Evolutionary conservation across 2,329 filamentous ascomycete species (phyloP), one percentile per base, ranked within the genome.

Genomic region (Curvularia verruculosa): DNA sequence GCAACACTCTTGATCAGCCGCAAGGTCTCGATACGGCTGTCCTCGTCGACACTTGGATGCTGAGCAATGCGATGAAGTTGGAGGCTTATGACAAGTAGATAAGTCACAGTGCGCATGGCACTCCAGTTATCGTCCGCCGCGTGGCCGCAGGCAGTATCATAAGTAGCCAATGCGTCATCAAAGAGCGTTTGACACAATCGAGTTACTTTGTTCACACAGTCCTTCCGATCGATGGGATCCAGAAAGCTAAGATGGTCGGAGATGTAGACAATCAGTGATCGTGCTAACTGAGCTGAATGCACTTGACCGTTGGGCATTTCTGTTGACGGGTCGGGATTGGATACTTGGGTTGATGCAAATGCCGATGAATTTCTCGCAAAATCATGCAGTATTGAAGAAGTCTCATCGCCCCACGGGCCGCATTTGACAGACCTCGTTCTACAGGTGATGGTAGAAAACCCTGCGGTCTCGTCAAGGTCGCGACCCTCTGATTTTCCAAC

Each of bases 381-480:
- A 19, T 66, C 50, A 10, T 56, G 34, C 5, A 75, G 40, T 7
- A n/a, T 77, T 1, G 81, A 80, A 28, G 79, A 82, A 1, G 85
- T 80, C 12, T 79, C 77, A 47, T 87, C 84, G 50, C 80, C 82
- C 85, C 85, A 88, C 3, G 79, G 66, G 24, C 80, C 78, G 80
- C 84, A 87, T 51, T 75, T 74, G 55, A 78, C 71, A 3, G 56
- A 67, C 29, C 68, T 64, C 21, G 72, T 67, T 13, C 69, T 69
- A 29, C 80, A 59, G 7, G 65, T 61, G 19, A 86, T 72, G 5
- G 65, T 49, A 75, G 70, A 65, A 49, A 74, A 68, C 13, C 80
- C 79, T 36, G 71, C 70, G 47, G 69, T 64, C 28, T 71, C 64
- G 57, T 84, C 80, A 24, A 85, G 57, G 60, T 83, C 70, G 39